These are phyloP conservation scores for Monosporascus ibericus DNA, from an alignment of 2,329 filamentous ascomycete species.

Conservation along the genomic window DNA sequence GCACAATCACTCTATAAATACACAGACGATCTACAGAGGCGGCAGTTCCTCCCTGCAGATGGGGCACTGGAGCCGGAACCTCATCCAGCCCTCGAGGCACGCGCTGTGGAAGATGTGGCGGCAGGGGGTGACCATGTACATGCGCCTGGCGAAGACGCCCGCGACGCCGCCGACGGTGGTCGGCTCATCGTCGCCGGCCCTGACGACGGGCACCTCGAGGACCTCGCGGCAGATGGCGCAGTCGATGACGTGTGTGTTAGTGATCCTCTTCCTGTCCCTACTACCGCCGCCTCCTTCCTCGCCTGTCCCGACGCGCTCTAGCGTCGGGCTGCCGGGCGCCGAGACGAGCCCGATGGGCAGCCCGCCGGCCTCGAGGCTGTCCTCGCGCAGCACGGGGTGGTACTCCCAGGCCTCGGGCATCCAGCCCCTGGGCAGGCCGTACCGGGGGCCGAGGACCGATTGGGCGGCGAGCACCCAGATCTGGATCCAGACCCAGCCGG, in stretches of 20 bases:
- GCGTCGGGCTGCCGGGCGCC: slow-evolving; percentile 23
- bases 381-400: slow-evolving; percentile 80
- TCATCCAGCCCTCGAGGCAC: slow-evolving; percentile 95
- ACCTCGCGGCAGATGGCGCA: slow-evolving; percentile 93
- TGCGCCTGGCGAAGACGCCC: slow-evolving; percentile 69
- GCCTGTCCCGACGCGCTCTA: slow-evolving; percentile 25
- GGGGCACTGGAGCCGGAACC: slow-evolving; percentile 85
- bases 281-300: slow-evolving; percentile 14
- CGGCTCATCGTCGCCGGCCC: slow-evolving; percentile 46
- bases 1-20: background rate
- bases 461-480: slow-evolving; percentile 73
- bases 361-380: slow-evolving; percentile 71
- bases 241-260: slow-evolving; percentile 58
- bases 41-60: slow-evolving; percentile 89
- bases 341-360: slow-evolving; percentile 69
- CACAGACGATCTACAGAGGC: slow-evolving; percentile 51
- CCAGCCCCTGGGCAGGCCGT: slow-evolving; percentile 68
- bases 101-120: slow-evolving; percentile 89
- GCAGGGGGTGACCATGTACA: slow-evolving; percentile 97
- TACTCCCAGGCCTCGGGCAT: slow-evolving; percentile 84
- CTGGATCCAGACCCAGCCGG: slow-evolving; percentile 83
- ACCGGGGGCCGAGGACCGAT: slow-evolving; percentile 81
- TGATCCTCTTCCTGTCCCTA: slow-evolving; percentile 20
- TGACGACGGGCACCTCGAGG: slow-evolving; percentile 80
- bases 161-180: slow-evolving; percentile 45